Evolutionary conservation across 805 yeast species (phyloP), one percentile per base, ranked within the genome.

Genomic region (Pichia pseudocactophila): DNA sequence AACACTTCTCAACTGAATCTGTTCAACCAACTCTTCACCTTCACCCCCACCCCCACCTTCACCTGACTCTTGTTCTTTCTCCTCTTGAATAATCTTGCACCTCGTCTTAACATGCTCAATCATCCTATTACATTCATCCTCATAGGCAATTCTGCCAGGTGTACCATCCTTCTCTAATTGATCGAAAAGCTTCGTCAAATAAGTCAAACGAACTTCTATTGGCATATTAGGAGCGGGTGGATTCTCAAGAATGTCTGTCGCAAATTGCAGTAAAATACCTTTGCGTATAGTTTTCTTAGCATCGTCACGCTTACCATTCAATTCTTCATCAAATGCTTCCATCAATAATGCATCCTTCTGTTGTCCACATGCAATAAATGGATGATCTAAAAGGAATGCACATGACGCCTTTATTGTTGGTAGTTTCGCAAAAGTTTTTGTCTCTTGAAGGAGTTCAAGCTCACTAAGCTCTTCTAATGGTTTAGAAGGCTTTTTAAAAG

Each of bases 291-390:
- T 74, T 46, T 76, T 81, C 46, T 70, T 72, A 9, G 95, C 78
- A 7, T 61, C 58, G 6, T 50, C 47, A 0, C 71, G 55, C 37
- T 86, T 71, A 17, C 78, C 82, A 12, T 72, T 76, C 47, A 90
- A 69, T 58, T 87, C 86, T 43, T 70, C 68, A 54, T 90, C 95
- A 61, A 92, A 92, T 0, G 97, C 94, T 17, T 81, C 80, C 96
- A 90, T 89, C 58, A 89, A 69, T 45, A 92, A 74, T 0, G 95
- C 86, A 61, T 92, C 97, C 57, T 89, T 87, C 58, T 92, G 97
- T 47, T 80, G 79, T 50, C 82, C 87, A 4, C 77, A 76, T 39
- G 89, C 76, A 44, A 92, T 84, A 44, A 73, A 69, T 32, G 84
- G 76, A 60, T 81, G 85, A 58, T 57, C 58, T 36, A 70, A 65